Evolutionary conservation across 2,329 filamentous ascomycete species (phyloP).

Genomic region (Botrytis cinerea): DNA sequence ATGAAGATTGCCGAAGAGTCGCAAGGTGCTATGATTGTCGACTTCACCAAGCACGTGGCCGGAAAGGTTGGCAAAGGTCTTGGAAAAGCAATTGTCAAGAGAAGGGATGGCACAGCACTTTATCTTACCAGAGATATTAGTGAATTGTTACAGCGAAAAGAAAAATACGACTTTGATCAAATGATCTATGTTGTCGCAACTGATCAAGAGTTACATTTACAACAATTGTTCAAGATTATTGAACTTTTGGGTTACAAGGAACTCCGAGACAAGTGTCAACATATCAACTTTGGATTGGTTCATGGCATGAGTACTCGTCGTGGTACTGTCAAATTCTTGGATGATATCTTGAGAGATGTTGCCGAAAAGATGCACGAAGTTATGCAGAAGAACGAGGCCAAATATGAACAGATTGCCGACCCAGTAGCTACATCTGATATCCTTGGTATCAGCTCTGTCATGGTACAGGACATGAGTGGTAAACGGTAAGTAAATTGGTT

Average conservation of each 20-base stretch:
- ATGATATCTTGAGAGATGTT: constrained; percentile 74
- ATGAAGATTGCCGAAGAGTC: constrained; percentile 68
- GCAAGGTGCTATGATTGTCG: constrained; percentile 70
- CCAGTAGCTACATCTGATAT: constrained; percentile 81
- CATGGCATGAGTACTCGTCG: constrained; percentile 70
- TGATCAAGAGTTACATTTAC: constrained; percentile 71
- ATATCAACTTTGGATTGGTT: constrained; percentile 75
- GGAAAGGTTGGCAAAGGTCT: constrained; percentile 69
- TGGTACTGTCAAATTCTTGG: constrained; percentile 73
- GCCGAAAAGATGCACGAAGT: constrained; percentile 97
- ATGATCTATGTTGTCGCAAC: constrained; percentile 80
- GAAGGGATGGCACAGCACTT: constrained; percentile 72
- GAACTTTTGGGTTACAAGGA: constrained; percentile 70
- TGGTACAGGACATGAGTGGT: constrained; percentile 97
- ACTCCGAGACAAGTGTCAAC: constrained; percentile 66
- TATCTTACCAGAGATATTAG: constrained; percentile 80
- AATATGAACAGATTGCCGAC: constrained; percentile 87
- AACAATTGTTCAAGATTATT: constrained; percentile 75
- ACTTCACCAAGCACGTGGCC: constrained; percentile 67
- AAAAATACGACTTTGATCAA: constrained; percentile 69
- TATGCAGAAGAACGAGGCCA: constrained; percentile 86
- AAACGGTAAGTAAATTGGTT: constrained; percentile 64
- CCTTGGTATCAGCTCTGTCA: constrained; percentile 90
- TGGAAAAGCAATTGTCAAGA: constrained; percentile 69
- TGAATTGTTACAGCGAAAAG: constrained; percentile 66